These are phyloP conservation scores for Fusarium robinianum DNA, from an alignment of 2,329 filamentous ascomycete genomes.

Conservation along the genomic window DNA sequence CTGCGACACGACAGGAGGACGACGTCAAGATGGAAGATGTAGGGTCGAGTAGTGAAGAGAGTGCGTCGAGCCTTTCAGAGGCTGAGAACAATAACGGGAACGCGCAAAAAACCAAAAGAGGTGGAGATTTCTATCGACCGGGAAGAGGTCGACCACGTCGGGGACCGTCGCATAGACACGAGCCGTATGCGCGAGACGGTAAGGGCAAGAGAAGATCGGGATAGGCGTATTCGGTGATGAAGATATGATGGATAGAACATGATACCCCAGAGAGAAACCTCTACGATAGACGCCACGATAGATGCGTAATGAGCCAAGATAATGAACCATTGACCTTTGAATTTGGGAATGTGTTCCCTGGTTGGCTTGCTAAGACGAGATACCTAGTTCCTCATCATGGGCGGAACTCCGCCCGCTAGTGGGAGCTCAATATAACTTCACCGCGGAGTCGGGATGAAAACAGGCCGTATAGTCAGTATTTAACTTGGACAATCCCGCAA, in stretches of 20 bases:
- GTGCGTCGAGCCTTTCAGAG: too few species aligned
- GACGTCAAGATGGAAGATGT: too few species aligned
- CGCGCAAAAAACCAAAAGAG: neutral
- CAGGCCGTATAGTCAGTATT: neutral
- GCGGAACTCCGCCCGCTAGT: conserved; percentile 33
- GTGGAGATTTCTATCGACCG: conserved; percentile 39
- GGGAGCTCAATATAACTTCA: conserved; percentile 3
- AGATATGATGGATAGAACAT: conserved; percentile 26
- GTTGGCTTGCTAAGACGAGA: too few species aligned
- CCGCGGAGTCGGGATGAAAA: neutral
- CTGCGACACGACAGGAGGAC: conserved; percentile 1
- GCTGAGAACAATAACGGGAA: neutral
- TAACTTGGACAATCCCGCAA: too few species aligned
- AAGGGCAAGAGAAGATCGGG: conserved; percentile 3
- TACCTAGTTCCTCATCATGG: conserved; percentile 3
- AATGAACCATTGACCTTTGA: neutral
- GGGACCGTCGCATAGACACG: conserved; percentile 13
- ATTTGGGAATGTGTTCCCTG: neutral
- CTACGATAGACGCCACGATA: too few species aligned
- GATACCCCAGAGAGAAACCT: conserved; percentile 32
- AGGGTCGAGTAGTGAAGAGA: too few species aligned
- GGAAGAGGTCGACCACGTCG: conserved; percentile 2
- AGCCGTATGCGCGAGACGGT: conserved; percentile 20
- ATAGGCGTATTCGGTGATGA: conserved; percentile 2
- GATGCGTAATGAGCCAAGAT: conserved; percentile 4